Evolutionary conservation across 73 alveolate species (phyloP), one percentile per base, ranked within the genome.

Genomic region (Stentor roeselii): DNA sequence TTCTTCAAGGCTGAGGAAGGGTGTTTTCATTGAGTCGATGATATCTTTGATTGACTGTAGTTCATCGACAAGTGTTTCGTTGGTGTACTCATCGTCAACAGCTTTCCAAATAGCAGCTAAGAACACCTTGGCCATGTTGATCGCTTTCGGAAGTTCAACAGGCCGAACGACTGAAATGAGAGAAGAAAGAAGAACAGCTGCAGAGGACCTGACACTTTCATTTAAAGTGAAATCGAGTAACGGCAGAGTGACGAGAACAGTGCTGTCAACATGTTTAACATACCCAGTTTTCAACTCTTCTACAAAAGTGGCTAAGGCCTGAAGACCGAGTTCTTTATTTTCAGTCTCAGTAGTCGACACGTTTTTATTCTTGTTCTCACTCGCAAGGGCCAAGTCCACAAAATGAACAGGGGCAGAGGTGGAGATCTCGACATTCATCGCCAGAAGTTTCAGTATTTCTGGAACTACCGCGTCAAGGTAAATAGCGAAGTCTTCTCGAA

Each of bases 261-360:
- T 83, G 6, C 67, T 86, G 39, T 91, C 94, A 60, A 89, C 83
- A 83, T 76, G 88, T 3, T 78, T 85, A 30, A 89, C 94, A 61
- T 40, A 89, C 42, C 83, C 85, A 35, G 86, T 88, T n/a, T 87
- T 93, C 2, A 91, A 88, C 39, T 89, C 94, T 36, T 88, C 94
- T 78, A 91, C 84, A 82, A 91, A 82, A 3, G 91, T 89, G 34
- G 39, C 6, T n/a, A 76, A 39, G 39, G 84, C 39, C 6, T 76
- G 84, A 15, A 76, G 15, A 0, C 60, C 84, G 30, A 76, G 60
- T 3, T 76, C 84, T 76, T 76, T 76, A 32, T 76, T 41, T 76
- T 76, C 84, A 36, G 84, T 76, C 39, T 21, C 59, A 39, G 60
- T 39, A 21, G 74, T 76, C n/a, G 38, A 36, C 38, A 76, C 21